Base-by-base conservation (phyloP, 106 monocot genomes). In the Dendrobium nobile region DNA sequence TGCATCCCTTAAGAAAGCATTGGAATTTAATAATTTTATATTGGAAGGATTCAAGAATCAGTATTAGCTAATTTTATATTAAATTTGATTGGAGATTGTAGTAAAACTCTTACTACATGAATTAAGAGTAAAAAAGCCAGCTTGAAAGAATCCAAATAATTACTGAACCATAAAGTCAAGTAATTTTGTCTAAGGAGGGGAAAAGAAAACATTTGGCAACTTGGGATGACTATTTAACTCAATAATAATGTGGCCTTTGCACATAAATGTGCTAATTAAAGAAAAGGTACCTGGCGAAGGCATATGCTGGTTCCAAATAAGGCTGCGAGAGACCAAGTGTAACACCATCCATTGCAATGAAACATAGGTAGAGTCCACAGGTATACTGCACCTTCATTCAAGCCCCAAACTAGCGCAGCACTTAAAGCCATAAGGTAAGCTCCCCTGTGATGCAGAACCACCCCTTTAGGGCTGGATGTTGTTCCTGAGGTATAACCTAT, bases 361-460 rank as follows among this genome's bases (percentile, higher is more conserved):
- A 98, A 98, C 97, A 98, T 92, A 19, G 97, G 97, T 8, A 98
- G 64, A 64, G 92, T 98, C 97, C 97, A 98, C 75, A 98, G 79
- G 56, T 98, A 98, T 40, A 89, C 84, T 17, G 92, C 87, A 2
- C 97, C 97, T 85, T 98, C 97, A 83, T 79, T 89, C 85, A 98
- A 84, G 33, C 89, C 91, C 97, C 97, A 98, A 42, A 95, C 54
- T 5, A 98, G 75, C 75, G 94, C 80, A 78, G 51, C 83, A 83
- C 97, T 91, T 7, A 98, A 64, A 80, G 97, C 87, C 94, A 92
- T 94, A 24, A 98, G 86, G 86, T 98, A 98, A 58, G 97, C 97
- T 54, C 97, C 97, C 54, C 97, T 87, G 59, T 98, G 97, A 68
- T 92, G 92, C 79, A 98, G 73, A 61, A 98, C 97, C 45, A 98